Evolutionary conservation across 2,329 filamentous ascomycete species (phyloP).

Genomic region (Fonsecaea erecta): DNA sequence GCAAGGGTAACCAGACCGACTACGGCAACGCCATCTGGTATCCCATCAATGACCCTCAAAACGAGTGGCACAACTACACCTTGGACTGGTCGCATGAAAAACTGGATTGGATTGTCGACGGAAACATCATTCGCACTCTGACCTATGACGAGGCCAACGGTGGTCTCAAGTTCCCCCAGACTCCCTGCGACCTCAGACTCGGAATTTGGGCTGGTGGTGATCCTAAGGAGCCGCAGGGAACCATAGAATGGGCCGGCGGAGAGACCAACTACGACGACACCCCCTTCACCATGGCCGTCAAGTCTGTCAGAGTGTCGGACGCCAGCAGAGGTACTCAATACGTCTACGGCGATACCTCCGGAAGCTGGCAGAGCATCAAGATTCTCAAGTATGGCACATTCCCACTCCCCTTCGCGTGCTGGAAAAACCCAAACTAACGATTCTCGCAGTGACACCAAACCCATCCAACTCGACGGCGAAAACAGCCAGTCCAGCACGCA

Average conservation of each 20-base stretch:
- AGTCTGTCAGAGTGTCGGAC: slow-evolving; percentile 69
- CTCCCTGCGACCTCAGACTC: slow-evolving; percentile 92
- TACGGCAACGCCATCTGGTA: slow-evolving; percentile 72
- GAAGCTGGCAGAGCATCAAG: slow-evolving; percentile 53
- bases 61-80: slow-evolving; percentile 79
- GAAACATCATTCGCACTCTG: slow-evolving; percentile 75
- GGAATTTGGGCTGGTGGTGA: slow-evolving; percentile 94
- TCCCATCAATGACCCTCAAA: slow-evolving; percentile 66
- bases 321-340: slow-evolving; percentile 45
- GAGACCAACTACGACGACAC: slow-evolving; percentile 80
- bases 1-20: slow-evolving; percentile 71
- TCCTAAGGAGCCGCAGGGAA: slow-evolving; percentile 74
- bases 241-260: slow-evolving; percentile 88
- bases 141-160: slow-evolving; percentile 69
- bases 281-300: slow-evolving; percentile 84
- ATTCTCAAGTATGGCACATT: slow-evolving; percentile 46
- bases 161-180: slow-evolving; percentile 81
- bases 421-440: slow-evolving; percentile 1
- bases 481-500: slow-evolving; percentile 33
- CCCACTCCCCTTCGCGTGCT: background rate
- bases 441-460: slow-evolving; percentile 25
- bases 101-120: slow-evolving; percentile 85
- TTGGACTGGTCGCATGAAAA: slow-evolving; percentile 88
- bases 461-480: slow-evolving; percentile 38
- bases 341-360: slow-evolving; percentile 47